Evolutionary conservation across 176 grass and related monocot species (phyloP), one percentile per base, ranked within the genome.

Genomic region (Leersia perrieri): DNA sequence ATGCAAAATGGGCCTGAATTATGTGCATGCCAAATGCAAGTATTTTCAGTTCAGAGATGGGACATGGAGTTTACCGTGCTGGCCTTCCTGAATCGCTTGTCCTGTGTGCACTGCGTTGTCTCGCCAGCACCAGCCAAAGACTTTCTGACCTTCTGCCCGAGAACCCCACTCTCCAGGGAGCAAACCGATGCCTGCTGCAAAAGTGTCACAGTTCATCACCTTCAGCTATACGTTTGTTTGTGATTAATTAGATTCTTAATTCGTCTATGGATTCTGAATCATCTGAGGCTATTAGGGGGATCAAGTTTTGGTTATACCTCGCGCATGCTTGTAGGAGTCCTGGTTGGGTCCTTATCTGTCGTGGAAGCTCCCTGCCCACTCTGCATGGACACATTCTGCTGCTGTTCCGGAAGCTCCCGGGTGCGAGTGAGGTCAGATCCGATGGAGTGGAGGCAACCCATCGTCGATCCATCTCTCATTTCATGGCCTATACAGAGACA

Each of bases 381-480:
- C 38, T 86, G 85, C 85, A 90, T 53, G 66, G 87, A 88, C 65
- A 70, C 72, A 72, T 78, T 84, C 44, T 89, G 87, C 66, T 91
- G 82, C 66, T 32, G 76, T 38, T 95, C 88, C 74, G 82, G 87
- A 74, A 79, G 78, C 38, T 89, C 90, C 74, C 80, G 74, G 14
- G 89, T 99, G 60, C 87, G 90, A 13, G 93, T 99, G 69, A 95
- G 87, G 86, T 99, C 93, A 65, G 93, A 99, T 58, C 96, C 93
- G 25, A 99, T 33, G n/a, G 96, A 95, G 58, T 93, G 84, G 68
- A 99, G 55, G 55, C 88, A 88, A 51, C 97, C 97, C 13, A 93
- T 88, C 35, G 96, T 99, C 13, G 90, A 99, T 30, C 66, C 90
- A 26, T 95, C 89, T 79, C 66, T 78, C 72, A 91, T 77, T 79